Evolutionary conservation across 129 eudicot species (phyloP), one percentile per base, ranked within the genome.

Genomic region (Deinandra increscens): DNA sequence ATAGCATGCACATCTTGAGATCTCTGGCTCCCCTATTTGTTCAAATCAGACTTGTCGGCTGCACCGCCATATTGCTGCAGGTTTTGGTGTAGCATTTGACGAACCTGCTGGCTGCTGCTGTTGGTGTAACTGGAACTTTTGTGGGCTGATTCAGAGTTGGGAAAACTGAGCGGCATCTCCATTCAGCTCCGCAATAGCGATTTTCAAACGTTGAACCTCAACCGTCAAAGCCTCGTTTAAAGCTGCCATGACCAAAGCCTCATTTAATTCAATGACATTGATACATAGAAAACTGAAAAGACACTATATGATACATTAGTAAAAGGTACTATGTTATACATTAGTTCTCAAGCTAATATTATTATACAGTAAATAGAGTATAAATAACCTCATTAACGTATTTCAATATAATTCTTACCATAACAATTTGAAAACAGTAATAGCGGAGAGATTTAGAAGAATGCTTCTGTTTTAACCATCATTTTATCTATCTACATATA

Each of bases 161-260:
- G 89, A 90, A 53, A 85, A 87, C 79, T 90, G 87, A 7, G 88
- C 71, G 0, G 96, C 55, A 10, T 85, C 88, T 58, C 87, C 84
- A 33, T 43, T 74, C 39, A 85, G 39, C 63, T 91, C 97, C 1
- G 88, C 82, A 7, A 80, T 84, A 6, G 90, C 81, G 58, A 87
- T 72, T 84, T 85, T 91, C 66, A 91, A 66, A 34, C 93, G 95
- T 74, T 91, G 97, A 26, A 91, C 89, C 68, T 91, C 97, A 0
- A 85, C 90, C 1, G 90, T 83, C 72, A 91, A 81, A 23, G 97
- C 92, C 75, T 91, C 97, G 34, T 88, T 81, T 59, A 91, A 80
- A 71, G 97, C 97, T 88, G 96, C 19, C 54, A 82, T 38, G 43
- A 38, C 8, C 33, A 31, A n/a, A n/a, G n/a, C n/a, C n/a, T n/a